Conservation (phyloP, 768 basidiomycete genomes). For the Russula vinacea region DNA sequence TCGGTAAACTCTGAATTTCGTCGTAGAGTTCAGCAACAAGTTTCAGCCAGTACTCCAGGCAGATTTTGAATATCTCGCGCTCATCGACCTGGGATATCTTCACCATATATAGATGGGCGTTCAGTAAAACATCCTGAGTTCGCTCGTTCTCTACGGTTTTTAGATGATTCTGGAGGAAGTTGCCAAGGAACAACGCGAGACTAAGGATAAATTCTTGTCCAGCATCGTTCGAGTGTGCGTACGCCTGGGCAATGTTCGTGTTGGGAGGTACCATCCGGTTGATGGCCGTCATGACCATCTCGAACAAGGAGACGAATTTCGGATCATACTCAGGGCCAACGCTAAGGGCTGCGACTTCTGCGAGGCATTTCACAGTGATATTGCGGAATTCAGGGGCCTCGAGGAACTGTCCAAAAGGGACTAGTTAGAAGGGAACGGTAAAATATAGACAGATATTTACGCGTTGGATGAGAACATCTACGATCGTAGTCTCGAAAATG, state of each 20-base stretch:
- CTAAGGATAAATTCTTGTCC: conserved; percentile 98
- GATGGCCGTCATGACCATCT: conserved; percentile 95
- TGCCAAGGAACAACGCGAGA: conserved; percentile 93
- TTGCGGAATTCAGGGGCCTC: conserved; percentile 97
- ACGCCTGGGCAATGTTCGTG: conserved; percentile 92
- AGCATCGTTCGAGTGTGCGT: conserved; percentile 81
- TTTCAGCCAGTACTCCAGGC: conserved; percentile 95
- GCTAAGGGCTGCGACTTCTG: conserved; percentile 91
- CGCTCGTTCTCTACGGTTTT: conserved; percentile 89
- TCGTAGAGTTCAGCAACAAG: conserved; percentile 96
- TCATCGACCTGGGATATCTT: conserved; percentile 98
- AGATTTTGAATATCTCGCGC: conserved; percentile 99
- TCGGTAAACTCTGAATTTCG: conserved; percentile 89
- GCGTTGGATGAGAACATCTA: conserved; percentile 86
- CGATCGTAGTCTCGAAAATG: conserved; percentile 97
- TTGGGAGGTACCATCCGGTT: conserved; percentile 96
- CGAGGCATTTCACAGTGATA: conserved; percentile 92
- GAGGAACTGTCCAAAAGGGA: conserved; percentile 65
- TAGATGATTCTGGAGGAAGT: conserved; percentile 92
- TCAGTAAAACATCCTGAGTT: conserved; percentile 89
- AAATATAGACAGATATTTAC: conserved; percentile 49
- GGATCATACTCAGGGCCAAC: conserved; percentile 96
- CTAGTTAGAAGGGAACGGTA: conserved; percentile 21
- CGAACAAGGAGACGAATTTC: conserved; percentile 96
- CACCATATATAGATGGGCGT: conserved; percentile 97